phyloP scores from a whole-genome alignment of 163 green algal genomes.

The Chlorella variabilis region DNA sequence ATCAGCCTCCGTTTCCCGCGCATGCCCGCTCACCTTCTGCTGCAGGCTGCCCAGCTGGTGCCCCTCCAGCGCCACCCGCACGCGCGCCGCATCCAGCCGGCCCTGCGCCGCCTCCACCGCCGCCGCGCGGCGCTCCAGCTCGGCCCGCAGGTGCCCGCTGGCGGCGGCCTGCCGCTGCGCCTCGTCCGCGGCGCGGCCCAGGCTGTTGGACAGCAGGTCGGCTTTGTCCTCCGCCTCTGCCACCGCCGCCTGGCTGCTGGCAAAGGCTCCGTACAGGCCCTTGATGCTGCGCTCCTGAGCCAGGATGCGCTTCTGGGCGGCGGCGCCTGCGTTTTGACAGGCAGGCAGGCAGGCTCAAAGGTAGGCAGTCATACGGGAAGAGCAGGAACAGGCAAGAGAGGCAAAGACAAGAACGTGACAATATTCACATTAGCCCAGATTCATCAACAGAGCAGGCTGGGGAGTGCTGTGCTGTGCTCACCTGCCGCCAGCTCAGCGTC shows the following conservation, averaged over 20 bases:
- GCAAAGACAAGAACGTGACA: too few species aligned
- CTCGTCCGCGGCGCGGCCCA: constrained; percentile 3
- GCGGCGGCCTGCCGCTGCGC: not conserved
- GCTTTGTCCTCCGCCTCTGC: constrained; percentile 48
- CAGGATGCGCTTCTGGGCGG: constrained; percentile 4
- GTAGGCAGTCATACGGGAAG: too few species aligned
- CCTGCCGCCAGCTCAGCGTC: constrained; percentile 7
- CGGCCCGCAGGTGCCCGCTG: constrained; percentile 16
- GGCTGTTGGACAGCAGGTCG: constrained; percentile 27
- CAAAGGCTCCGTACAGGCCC: constrained; percentile 52
- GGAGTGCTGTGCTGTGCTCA: too few species aligned
- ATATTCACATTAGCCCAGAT: too few species aligned
- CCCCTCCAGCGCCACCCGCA: constrained; percentile 76
- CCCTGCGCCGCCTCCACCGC: constrained; percentile 60
- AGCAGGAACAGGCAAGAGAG: not conserved
- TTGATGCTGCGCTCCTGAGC: constrained; percentile 52
- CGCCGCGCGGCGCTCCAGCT: not conserved
- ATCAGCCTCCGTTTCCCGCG: too few species aligned
- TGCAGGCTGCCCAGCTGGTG: constrained; percentile 73
- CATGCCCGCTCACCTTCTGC: constrained; percentile 51
- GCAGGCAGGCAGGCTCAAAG: too few species aligned
- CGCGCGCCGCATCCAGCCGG: constrained; percentile 53
- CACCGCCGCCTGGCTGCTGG: constrained; percentile 59
- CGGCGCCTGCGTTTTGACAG: not conserved
- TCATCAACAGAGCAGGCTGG: too few species aligned